Evolutionary conservation across 192 early-diverging fungal species (phyloP).

Genomic region (Umbelopsis vinacea): DNA sequence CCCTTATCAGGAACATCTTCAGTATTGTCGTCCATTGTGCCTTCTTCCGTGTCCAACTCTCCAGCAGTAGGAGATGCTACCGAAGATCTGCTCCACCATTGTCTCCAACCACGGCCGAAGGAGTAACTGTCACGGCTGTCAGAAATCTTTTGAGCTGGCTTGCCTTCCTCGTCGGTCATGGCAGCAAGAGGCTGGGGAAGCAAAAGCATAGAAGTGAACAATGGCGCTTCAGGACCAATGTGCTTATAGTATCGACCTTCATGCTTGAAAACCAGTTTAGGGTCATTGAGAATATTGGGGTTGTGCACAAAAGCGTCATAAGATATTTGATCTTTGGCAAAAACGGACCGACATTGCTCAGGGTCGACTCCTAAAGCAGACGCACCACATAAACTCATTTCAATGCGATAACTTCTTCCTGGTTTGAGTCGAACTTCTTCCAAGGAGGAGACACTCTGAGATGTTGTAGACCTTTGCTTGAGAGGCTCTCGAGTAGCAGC

Average conservation of each 20-base stretch:
- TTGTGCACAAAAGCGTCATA: slow-evolving; percentile 60
- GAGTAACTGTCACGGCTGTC: slow-evolving; percentile 42
- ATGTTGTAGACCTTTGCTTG: not conserved
- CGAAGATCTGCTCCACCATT: slow-evolving; percentile 44
- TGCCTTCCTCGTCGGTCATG: not conserved
- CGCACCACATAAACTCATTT: slow-evolving; percentile 62
- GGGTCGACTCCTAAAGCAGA: slow-evolving; percentile 48
- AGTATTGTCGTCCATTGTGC: not conserved
- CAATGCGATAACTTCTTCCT: slow-evolving; percentile 49
- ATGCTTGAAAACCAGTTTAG: slow-evolving; percentile 57
- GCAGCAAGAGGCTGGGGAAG: slow-evolving; percentile 61
- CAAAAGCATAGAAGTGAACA: slow-evolving; percentile 59
- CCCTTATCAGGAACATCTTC: not conserved
- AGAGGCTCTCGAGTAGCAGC: slow-evolving; percentile 31
- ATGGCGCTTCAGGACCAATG: slow-evolving; percentile 63
- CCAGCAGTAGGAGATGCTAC: slow-evolving; percentile 22
- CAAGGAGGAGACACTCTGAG: not conserved
- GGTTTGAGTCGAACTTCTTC: slow-evolving; percentile 39
- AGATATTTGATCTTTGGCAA: slow-evolving; percentile 52
- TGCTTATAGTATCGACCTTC: slow-evolving; percentile 62
- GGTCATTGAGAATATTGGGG: slow-evolving; percentile 58
- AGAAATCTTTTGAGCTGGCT: slow-evolving; percentile 6
- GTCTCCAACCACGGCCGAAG: slow-evolving; percentile 43
- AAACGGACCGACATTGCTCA: slow-evolving; percentile 46
- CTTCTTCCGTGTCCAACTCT: not conserved